A percentile compares a stretch with the other conserved stretches of the same genome.
Evolutionary conservation across 2,329 filamentous ascomycete genomes (phyloP).

Genomic region (Colletotrichum tropicale): DNA sequence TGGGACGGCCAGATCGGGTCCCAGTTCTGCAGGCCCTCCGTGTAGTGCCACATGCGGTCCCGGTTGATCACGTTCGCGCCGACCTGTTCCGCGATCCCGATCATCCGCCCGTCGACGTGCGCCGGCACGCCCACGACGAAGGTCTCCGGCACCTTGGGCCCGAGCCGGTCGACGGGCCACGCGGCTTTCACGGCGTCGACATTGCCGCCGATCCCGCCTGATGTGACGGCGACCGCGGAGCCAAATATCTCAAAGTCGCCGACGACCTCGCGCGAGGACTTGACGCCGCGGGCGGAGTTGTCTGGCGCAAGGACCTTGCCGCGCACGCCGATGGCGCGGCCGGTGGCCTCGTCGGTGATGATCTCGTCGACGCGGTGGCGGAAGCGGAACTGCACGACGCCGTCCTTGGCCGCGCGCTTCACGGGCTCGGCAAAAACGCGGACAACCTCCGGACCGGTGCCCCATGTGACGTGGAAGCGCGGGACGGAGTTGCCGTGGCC

Average conservation of each 20-base stretch:
- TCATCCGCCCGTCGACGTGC: constrained; percentile 69
- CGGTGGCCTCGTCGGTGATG: constrained; percentile 52
- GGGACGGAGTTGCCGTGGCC: constrained; percentile 68
- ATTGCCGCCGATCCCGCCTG: constrained; percentile 66
- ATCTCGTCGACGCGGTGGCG: constrained; percentile 63
- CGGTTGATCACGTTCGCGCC: constrained; percentile 64
- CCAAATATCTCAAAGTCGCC: constrained; percentile 59
- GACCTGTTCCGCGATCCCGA: constrained; percentile 55
- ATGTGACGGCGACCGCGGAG: constrained; percentile 57
- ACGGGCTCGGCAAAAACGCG: constrained; percentile 63
- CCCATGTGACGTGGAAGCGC: constrained; percentile 67
- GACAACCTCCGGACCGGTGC: constrained; percentile 64
- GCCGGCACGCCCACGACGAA: constrained; percentile 67
- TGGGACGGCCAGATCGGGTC: constrained; percentile 65
- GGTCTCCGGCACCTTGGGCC: constrained; percentile 56
- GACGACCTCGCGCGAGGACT: constrained; percentile 48
- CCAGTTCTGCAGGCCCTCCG: constrained; percentile 67
- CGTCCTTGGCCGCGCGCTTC: constrained; percentile 53
- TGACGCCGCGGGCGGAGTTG: constrained; percentile 53
- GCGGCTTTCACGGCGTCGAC: constrained; percentile 62
- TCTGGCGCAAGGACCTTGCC: constrained; percentile 59
- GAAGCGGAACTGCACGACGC: constrained; percentile 59
- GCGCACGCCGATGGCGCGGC: constrained; percentile 56
- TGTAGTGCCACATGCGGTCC: constrained; percentile 72
- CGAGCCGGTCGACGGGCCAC: constrained; percentile 63